Evolutionary conservation across 768 basidiomycete genomes (phyloP).

Genomic region (Lentinula raphanica): DNA sequence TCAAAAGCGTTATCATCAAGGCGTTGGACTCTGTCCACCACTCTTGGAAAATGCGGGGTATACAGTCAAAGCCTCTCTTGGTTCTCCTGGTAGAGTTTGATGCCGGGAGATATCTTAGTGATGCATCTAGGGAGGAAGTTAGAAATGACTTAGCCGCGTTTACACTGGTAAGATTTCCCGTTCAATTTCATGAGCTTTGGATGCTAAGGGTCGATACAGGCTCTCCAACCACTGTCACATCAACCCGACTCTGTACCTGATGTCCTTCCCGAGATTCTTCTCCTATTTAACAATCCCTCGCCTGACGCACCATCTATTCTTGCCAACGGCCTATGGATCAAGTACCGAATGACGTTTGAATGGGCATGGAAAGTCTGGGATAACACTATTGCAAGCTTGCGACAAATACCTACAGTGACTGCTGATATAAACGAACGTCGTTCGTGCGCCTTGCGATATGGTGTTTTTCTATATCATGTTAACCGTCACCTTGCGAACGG

Average conservation of each 20-base stretch:
- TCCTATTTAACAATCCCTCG: conserved; percentile 55
- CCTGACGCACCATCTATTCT: conserved; percentile 62
- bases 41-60: conserved; percentile 57
- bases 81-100: conserved; percentile 63
- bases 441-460: conserved; percentile 60
- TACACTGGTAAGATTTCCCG: conserved; percentile 42
- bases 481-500: conserved; percentile 74
- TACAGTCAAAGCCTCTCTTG: conserved; percentile 62
- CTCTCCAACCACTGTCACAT: conserved; percentile 37
- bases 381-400: conserved; percentile 69
- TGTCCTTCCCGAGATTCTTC: conserved; percentile 58
- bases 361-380: conserved; percentile 88
- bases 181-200: not conserved
- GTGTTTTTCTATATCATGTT: conserved; percentile 63
- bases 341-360: conserved; percentile 64
- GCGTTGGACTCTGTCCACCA: conserved; percentile 61
- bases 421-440: conserved; percentile 40
- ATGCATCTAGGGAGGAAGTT: conserved; percentile 53
- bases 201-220: conserved; percentile 23
- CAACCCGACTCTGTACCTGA: conserved; percentile 38
- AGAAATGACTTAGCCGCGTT: conserved; percentile 56
- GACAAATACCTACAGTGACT: conserved; percentile 58
- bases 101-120: conserved; percentile 49
- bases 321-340: conserved; percentile 78
- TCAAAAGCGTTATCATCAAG: conserved; percentile 45